phyloP scores from a whole-genome alignment of 176 grass and related monocot species.

The Oryza glaberrima region DNA sequence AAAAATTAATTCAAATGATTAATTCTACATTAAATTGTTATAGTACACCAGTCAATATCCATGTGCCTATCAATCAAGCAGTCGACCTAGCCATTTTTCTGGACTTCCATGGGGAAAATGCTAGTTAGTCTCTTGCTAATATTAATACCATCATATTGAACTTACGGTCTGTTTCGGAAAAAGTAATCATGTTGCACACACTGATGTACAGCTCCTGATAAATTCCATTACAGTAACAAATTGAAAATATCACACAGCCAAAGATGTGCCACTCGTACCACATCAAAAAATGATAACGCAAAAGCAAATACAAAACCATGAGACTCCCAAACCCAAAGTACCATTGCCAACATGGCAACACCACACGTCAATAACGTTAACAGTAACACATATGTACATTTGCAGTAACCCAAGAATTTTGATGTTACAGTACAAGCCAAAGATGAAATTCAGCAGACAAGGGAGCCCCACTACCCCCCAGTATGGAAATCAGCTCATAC shows the following conservation, averaged over 20 bases:
- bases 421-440: constrained; percentile 20
- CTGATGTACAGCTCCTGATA: neutral
- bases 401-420: constrained; percentile 25
- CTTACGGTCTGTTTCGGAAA: neutral
- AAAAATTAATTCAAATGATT: neutral
- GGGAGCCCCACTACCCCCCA: neutral
- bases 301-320: neutral
- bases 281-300: neutral
- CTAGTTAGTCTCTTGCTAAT: no score
- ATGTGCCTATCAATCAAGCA: neutral
- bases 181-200: neutral
- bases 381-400: constrained; percentile 40
- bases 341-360: neutral
- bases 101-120: no score
- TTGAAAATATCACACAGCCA: neutral
- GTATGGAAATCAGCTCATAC: constrained; percentile 6
- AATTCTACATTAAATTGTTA: neutral
- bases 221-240: neutral
- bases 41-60: neutral
- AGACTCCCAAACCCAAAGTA: neutral
- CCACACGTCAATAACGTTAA: constrained; percentile 22
- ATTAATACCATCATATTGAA: no score
- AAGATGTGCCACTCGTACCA: neutral
- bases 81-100: neutral
- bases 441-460: constrained; percentile 17